Evolutionary conservation across 1,284 basidiomycete species (phyloP).

Genomic region (Marasmius tenuissimus): DNA sequence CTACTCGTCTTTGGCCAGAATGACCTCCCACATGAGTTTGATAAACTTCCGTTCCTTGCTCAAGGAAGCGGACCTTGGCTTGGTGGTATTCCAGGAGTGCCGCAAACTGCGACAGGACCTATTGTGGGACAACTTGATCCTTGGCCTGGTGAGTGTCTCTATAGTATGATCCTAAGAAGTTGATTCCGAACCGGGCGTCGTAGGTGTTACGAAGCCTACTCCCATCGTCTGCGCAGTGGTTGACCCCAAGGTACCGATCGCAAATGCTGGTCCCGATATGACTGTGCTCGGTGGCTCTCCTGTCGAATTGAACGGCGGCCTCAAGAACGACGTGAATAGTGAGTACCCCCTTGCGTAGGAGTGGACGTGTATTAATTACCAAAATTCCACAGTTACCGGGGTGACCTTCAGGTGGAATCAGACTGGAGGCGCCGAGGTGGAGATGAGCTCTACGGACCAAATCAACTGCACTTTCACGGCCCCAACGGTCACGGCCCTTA

Average conservation of each 20-base stretch:
- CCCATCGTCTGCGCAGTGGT: slow-evolving; percentile 8
- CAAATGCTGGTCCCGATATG: slow-evolving; percentile 14
- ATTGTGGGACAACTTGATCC: slow-evolving; percentile 18
- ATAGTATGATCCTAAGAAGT: too few relatives aligned
- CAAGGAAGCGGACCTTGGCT: slow-evolving; percentile 18
- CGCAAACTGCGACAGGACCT: slow-evolving; percentile 16
- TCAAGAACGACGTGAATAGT: slow-evolving; percentile 7
- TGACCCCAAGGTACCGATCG: slow-evolving; percentile 14
- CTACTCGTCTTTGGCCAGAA: slow-evolving; percentile 14
- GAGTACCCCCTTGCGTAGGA: not conserved
- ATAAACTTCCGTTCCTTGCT: slow-evolving; percentile 12
- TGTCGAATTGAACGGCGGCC: slow-evolving; percentile 11
- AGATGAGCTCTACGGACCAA: slow-evolving; percentile 2
- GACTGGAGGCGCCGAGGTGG: slow-evolving; percentile 6
- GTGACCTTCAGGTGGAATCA: slow-evolving; percentile 15
- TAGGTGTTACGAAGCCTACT: slow-evolving; percentile 11
- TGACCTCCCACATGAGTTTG: slow-evolving; percentile 15
- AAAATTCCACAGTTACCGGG: not conserved
- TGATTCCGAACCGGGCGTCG: too few relatives aligned
- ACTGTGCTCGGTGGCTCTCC: slow-evolving; percentile 9
- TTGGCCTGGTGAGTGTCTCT: slow-evolving; percentile 7
- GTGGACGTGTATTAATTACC: not conserved
- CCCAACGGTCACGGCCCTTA: slow-evolving; percentile 9
- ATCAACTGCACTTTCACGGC: slow-evolving; percentile 12
- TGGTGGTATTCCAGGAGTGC: slow-evolving; percentile 17